A percentile compares a stretch with the other conserved stretches of the same genome.
Conservation (phyloP, 148 eudicot genomes). For the Rhododendron mucronatum region DNA sequence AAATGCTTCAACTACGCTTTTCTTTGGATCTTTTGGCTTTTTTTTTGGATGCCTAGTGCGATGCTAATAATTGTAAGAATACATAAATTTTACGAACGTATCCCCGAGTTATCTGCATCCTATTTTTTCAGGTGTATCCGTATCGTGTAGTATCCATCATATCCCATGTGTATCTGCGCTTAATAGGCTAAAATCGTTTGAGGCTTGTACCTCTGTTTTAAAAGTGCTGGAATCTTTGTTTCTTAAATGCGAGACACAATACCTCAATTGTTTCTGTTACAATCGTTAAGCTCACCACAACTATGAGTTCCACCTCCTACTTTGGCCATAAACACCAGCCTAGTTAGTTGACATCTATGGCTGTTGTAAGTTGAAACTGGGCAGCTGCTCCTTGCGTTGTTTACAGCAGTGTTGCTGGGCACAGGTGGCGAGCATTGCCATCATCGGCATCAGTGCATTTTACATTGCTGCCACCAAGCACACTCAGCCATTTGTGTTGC, state of each 20-base stretch:
- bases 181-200: neutral
- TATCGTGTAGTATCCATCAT: neutral
- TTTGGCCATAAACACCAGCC: neutral
- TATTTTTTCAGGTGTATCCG: neutral
- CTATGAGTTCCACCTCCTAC: neutral
- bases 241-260: neutral
- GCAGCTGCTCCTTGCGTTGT: neutral
- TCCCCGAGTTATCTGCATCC: neutral
- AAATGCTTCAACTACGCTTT: neutral
- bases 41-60: neutral
- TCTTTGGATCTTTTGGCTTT: neutral
- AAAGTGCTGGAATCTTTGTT: neutral
- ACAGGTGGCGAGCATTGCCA: neutral
- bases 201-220: neutral
- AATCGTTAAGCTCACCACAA: neutral
- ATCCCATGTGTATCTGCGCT: neutral
- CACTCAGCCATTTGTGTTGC: neutral
- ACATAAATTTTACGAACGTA: neutral
- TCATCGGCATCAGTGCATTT: neutral
- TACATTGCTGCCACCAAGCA: neutral
- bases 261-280: neutral
- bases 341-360: neutral
- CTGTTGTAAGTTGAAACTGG: neutral
- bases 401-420: neutral
- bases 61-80: neutral